Base-by-base conservation (phyloP, 345 rosid species). In the Sonneratia alba region DNA sequence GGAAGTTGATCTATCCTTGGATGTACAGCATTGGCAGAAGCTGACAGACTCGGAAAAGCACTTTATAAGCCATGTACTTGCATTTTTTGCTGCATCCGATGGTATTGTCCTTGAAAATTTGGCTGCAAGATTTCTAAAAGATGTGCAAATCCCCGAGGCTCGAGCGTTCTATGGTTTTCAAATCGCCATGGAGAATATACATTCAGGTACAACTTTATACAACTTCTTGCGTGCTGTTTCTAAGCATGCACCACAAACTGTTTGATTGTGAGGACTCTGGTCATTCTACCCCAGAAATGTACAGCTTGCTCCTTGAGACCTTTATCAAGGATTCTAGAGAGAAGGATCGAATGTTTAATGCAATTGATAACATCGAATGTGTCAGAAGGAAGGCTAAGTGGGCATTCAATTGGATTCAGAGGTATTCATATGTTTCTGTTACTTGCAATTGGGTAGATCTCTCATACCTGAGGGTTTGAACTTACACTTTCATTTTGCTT, bases 131-230 rank as follows among this genome's bases (percentile, higher is more conserved):
- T 91, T 93, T 82, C 78, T 93, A 73, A 93, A 79, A 70, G 98
- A 91, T 70, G 80, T 93, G 69, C 97, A 93, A 82, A 79, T 91
- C 73, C 93, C 96, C 4, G 98, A 93, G 95, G 98, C 96, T 73
- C 86, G 94, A 40, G 96, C 98, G 51, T 91, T 93, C 81, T 93
- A 91, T 71, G 94, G 94, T 51, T 93, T 93, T 79, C 97, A 93
- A 82, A 89, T 93, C 56, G 96, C 97, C 16, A 93, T 91, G 94
- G 97, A 91, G 84, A 93, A 93, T 75, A 82, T 93, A 79, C 98
- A 91, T 83, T 91, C 97, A 14, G 98, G 98, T 93, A 86, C 36
- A 78, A 72, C 70, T 79, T 75, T 71, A 37, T 67, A 48, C 55
- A 10, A 15, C 9, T 71, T 67, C 55, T 57, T 59, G 66, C 77